Conservation (phyloP, 306 rosid genomes). For the Herpetospermum pedunculosum region DNA sequence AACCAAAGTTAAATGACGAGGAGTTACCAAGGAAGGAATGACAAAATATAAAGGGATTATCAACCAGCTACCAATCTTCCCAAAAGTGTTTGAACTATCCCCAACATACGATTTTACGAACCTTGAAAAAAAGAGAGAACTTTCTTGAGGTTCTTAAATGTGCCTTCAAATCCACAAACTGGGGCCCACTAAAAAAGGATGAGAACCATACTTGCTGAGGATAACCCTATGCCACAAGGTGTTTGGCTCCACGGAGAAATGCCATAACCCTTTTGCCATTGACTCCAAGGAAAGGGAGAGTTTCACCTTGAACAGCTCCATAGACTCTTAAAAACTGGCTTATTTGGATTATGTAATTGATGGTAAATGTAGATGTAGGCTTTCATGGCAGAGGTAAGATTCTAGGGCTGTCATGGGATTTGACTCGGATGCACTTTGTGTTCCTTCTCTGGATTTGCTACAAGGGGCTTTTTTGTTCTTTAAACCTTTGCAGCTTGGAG, state of each 20-base stretch:
- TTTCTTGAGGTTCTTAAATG: background rate
- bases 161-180: too few species aligned
- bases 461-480: background rate
- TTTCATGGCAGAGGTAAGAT: background rate
- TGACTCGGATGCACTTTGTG: background rate
- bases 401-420: background rate
- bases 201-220: too few species aligned
- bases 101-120: background rate
- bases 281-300: background rate
- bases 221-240: too few species aligned
- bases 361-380: background rate
- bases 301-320: background rate
- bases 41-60: background rate
- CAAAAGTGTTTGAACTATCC: too few species aligned
- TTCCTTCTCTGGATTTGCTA: background rate
- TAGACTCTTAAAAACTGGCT: background rate
- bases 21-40: background rate
- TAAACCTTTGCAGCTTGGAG: background rate
- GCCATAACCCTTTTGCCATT: too few species aligned
- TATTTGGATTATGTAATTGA: background rate
- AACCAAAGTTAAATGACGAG: background rate
- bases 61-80: background rate
- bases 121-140: background rate
- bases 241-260: too few species aligned
- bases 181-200: too few species aligned